Evolutionary conservation across 345 rosid species (phyloP).

Genomic region (Rhodamnia argentea): DNA sequence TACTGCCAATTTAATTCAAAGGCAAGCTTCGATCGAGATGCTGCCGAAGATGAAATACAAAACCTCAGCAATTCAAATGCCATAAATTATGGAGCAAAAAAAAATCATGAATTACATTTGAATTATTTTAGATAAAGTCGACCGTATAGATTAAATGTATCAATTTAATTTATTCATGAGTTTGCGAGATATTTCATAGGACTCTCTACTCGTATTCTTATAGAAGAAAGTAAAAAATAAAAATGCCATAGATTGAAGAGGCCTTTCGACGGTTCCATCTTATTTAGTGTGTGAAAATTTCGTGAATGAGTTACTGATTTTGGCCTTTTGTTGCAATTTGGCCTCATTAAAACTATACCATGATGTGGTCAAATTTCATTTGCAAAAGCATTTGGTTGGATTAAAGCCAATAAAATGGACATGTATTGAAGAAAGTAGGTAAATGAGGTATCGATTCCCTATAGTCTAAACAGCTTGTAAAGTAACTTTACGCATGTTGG

Average conservation of each 20-base stretch:
- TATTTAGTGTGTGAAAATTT: neutral
- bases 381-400: neutral
- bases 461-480: neutral
- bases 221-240: neutral
- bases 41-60: neutral
- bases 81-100: too few species aligned
- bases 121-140: neutral
- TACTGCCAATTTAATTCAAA: neutral
- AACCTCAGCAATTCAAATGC: neutral
- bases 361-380: neutral
- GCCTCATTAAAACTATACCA: neutral
- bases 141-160: neutral
- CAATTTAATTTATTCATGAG: neutral
- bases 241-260: fast-evolving
- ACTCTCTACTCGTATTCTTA: neutral
- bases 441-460: neutral
- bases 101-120: neutral
- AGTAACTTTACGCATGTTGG: neutral
- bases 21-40: neutral
- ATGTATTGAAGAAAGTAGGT: neutral
- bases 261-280: neutral
- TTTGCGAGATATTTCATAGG: neutral
- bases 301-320: neutral
- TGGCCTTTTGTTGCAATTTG: neutral
- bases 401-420: neutral